These are phyloP conservation scores for Pythium monospermum DNA, from an alignment of 352 stramenopile genomes.

Conservation along the genomic window DNA sequence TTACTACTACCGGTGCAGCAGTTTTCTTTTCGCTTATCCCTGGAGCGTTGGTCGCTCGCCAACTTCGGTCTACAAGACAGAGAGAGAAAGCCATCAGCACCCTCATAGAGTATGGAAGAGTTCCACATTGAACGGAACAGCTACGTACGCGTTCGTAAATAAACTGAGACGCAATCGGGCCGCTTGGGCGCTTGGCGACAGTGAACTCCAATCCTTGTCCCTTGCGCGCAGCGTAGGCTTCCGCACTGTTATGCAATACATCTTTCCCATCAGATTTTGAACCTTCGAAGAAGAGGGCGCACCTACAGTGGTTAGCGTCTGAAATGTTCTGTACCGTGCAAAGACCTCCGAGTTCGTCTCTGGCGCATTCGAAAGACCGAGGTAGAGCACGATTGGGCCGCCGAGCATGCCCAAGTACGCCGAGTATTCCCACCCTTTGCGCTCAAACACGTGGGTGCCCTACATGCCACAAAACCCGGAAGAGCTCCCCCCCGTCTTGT, in stretches of 20 bases:
- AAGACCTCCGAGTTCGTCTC: slow-evolving; percentile 84
- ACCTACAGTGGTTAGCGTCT: too few species aligned
- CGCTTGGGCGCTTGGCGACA: slow-evolving; percentile 39
- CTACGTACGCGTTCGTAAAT: slow-evolving; percentile 45
- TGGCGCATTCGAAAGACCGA: slow-evolving; percentile 73
- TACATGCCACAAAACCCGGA: slow-evolving; percentile 17
- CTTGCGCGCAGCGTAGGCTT: slow-evolving; percentile 51
- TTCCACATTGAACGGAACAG: background rate
- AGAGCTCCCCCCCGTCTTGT: background rate
- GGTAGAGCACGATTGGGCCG: slow-evolving; percentile 62
- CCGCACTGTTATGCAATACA: slow-evolving; percentile 28
- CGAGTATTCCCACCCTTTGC: slow-evolving; percentile 83
- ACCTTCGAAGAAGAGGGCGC: too few species aligned
- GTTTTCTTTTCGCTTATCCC: too few species aligned
- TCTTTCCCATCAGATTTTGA: too few species aligned
- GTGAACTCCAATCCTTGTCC: slow-evolving; percentile 35
- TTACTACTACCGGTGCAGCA: too few species aligned
- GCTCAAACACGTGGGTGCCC: slow-evolving; percentile 73
- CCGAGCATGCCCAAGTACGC: slow-evolving; percentile 72
- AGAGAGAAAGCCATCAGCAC: background rate
- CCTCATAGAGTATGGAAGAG: background rate
- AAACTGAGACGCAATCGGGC: slow-evolving; percentile 39
- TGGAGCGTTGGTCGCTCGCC: slow-evolving; percentile 54
- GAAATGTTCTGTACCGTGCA: slow-evolving; percentile 41
- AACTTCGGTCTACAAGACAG: slow-evolving; percentile 34